Evolutionary conservation across 768 basidiomycete genomes (phyloP), one percentile per base, ranked within the genome.

Genomic region (Termitomyces heimii): DNA sequence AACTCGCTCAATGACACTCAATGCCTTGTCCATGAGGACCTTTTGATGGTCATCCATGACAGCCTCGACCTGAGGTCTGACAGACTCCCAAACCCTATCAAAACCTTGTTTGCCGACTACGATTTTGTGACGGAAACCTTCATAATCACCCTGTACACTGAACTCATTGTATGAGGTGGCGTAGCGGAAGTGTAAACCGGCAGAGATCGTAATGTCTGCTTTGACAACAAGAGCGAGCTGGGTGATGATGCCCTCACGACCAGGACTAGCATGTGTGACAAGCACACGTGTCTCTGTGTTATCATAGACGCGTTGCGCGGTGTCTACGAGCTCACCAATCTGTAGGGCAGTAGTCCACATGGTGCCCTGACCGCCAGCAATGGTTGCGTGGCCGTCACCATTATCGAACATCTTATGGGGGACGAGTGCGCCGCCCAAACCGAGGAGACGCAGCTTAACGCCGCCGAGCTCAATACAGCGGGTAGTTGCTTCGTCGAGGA

Each of bases 281-380:
- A 99, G 85, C 18, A 99, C 76, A 65, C 97, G 90, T 51, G 96
- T 98, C 73, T 99, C 97, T 22, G 91, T 82, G 28, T 83, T 83
- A 70, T 99, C 97, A 68, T 84, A 94, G 51, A 95, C 93, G 60
- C 94, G 84, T 68, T 96, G 92, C 0, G 97, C 93, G 3, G 95
- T 98, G 71, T 98, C 97, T 47, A 98, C 89, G 51, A 99, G 88
- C 71, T 99, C 96, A 57, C 97, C 97, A 40, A 99, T 91, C 71
- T 99, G 97, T 26, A 99, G 82, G 5, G 93, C 91, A 0, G 96
- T 98, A 0, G 93, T 92, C 97, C 97, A 99, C 88, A 98, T 96
- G 20, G 95, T 98, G 31, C 97, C 97, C 66, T 93, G 89, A 2
- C 94, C 97, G 35, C 97, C 97, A 0, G 97, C 96, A 61, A 99